Percentiles rank a stretch among this genome's conserved stretches.
Evolutionary conservation across 2,329 filamentous ascomycete species (phyloP).

Genomic region (Xylariaceae sp.): DNA sequence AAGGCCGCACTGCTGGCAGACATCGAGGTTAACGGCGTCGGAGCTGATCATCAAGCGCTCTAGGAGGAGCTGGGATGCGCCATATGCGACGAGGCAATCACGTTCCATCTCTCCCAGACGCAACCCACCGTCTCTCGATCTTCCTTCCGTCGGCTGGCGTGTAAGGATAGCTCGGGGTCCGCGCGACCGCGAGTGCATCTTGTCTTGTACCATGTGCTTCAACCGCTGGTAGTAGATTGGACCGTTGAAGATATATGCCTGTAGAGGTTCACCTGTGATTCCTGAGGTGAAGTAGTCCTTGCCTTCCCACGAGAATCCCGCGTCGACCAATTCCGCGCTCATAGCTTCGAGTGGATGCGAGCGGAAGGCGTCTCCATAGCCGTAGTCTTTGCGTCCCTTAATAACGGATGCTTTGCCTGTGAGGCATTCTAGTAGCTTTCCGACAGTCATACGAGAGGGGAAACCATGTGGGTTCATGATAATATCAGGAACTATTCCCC

Average conservation of each 20-base stretch:
- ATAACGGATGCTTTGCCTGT: constrained; percentile 91
- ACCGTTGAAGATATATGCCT: constrained; percentile 96
- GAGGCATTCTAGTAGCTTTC: constrained; percentile 92
- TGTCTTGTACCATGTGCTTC: constrained; percentile 99
- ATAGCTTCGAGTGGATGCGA: constrained; percentile 83
- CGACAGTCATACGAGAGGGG: constrained; percentile 98
- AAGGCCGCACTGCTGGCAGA: constrained; percentile 89
- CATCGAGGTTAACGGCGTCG: constrained; percentile 85
- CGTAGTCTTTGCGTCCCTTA: constrained; percentile 80
- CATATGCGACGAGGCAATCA: constrained; percentile 96
- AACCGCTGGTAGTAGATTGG: constrained; percentile 99
- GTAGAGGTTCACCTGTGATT: constrained; percentile 88
- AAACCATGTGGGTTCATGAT: constrained; percentile 99
- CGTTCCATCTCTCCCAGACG: constrained; percentile 98
- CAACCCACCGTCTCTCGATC: constrained; percentile 85
- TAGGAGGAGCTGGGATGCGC: constrained; percentile 83
- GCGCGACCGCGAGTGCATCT: constrained; percentile 94
- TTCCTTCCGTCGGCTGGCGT: constrained; percentile 91
- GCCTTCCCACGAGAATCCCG: constrained; percentile 93
- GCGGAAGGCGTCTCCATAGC: constrained; percentile 75
- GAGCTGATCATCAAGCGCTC: constrained; percentile 94
- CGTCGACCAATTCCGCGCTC: constrained; percentile 74
- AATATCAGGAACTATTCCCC: constrained; percentile 89
- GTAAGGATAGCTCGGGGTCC: constrained; percentile 90
- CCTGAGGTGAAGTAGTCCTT: constrained; percentile 96